Evolutionary conservation across 208 protist species (phyloP).

Genomic region (Crithidia mellificae): DNA sequence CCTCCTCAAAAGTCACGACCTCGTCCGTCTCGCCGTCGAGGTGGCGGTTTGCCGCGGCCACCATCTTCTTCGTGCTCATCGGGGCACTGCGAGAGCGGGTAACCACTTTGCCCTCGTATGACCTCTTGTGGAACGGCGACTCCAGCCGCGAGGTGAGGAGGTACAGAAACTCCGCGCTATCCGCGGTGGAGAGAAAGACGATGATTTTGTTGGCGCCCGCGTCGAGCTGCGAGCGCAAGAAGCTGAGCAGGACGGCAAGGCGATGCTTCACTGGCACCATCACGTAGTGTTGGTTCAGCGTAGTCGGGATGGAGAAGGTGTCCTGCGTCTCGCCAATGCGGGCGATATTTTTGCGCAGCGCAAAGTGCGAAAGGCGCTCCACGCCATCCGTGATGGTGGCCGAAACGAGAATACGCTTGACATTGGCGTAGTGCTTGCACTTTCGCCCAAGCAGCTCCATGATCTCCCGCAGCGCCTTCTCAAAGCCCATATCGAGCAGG

Average conservation of each 20-base stretch:
- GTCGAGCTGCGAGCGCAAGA: constrained; percentile 87
- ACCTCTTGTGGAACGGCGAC: constrained; percentile 58
- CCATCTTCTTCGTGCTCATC: constrained; percentile 54
- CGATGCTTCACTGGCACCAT: constrained; percentile 76
- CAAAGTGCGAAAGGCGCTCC: constrained; percentile 86
- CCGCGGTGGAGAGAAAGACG: constrained; percentile 97
- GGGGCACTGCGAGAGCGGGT: constrained; percentile 27
- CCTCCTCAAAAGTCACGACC: constrained; percentile 84
- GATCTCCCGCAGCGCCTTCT: constrained; percentile 97
- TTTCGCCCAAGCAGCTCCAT: constrained; percentile 84
- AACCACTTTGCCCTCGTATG: constrained; percentile 34
- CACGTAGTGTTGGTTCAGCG: constrained; percentile 77
- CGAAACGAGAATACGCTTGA: constrained; percentile 97
- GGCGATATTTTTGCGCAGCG: constrained; percentile 66
- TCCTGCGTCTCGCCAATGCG: constrained; percentile 70
- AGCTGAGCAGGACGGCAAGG: constrained; percentile 95
- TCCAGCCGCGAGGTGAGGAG: constrained; percentile 89
- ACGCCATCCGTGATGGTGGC: constrained; percentile 94
- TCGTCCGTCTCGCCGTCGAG: constrained; percentile 39
- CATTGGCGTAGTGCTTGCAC: constrained; percentile 82
- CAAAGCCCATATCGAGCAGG: constrained; percentile 99
- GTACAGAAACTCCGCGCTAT: constrained; percentile 97
- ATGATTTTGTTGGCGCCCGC: constrained; percentile 95
- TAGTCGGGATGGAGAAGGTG: constrained; percentile 76
- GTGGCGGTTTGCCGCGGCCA: constrained; percentile 58